A percentile compares a stretch with the other conserved stretches of the same genome.
Evolutionary conservation across 2,329 filamentous ascomycete genomes (phyloP).

Genomic region (Penicillium thymicola): DNA sequence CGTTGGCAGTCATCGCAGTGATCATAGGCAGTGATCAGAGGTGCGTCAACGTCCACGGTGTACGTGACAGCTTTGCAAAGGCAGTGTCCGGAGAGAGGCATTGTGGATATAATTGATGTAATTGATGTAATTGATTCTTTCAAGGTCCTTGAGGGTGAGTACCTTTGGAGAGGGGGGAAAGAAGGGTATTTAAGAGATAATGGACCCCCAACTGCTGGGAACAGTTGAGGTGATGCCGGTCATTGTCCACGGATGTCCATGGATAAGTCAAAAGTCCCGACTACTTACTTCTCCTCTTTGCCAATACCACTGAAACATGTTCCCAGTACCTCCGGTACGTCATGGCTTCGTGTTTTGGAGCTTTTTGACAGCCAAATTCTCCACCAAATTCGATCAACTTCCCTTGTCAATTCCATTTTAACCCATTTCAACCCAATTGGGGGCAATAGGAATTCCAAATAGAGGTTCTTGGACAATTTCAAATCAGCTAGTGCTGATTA

Average conservation of each 20-base stretch:
- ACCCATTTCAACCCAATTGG: neutral
- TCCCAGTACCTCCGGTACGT: neutral
- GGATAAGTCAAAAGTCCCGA: neutral
- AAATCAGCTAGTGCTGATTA: neutral
- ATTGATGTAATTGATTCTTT: constrained; percentile 8
- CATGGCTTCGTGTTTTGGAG: neutral
- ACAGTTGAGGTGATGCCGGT: neutral
- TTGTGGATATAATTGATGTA: constrained; percentile 37
- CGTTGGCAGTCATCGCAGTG: constrained; percentile 73
- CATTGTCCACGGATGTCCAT: neutral
- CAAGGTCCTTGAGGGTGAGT: constrained; percentile 24
- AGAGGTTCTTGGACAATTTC: neutral
- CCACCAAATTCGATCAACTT: neutral
- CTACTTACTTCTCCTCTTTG: neutral
- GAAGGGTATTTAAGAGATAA: constrained; percentile 16
- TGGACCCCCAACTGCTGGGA: neutral
- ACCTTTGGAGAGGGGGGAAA: constrained; percentile 7
- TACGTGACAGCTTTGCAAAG: constrained; percentile 71
- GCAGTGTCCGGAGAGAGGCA: constrained; percentile 67
- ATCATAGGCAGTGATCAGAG: constrained; percentile 57
- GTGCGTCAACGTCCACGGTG: constrained; percentile 49
- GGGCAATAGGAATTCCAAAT: constrained; percentile 11
- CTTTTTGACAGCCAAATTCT: neutral
- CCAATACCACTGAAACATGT: neutral
- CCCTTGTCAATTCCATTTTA: neutral